A percentile compares a stretch with the other conserved stretches of the same genome.
phyloP scores from a whole-genome alignment of 495 filamentous ascomycete genomes.

The Articulospora tetracladia region DNA sequence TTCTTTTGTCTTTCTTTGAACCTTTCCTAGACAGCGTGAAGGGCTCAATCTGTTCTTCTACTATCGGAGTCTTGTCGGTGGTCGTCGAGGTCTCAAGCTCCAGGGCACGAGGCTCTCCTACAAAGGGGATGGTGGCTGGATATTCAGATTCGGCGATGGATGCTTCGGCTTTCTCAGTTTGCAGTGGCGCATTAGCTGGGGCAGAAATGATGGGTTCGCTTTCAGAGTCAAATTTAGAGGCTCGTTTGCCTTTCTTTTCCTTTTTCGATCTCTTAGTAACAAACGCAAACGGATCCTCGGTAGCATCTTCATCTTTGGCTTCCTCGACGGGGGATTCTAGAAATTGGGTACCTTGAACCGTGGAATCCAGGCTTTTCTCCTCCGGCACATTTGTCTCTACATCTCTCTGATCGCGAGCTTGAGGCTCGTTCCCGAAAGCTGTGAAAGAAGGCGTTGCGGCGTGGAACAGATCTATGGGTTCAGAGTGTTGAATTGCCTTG shows the following conservation, averaged over 20 bases:
- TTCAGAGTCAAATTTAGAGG: constrained; percentile 10
- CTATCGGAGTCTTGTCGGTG: not conserved
- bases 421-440: not conserved
- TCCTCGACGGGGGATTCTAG: constrained; percentile 1
- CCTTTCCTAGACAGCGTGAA: constrained; percentile 20
- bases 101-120: not conserved
- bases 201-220: constrained; percentile 20
- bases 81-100: not conserved
- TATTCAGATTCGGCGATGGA: constrained; percentile 4
- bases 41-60: constrained; percentile 11
- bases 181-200: constrained; percentile 3
- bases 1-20: constrained; percentile 28
- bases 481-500: not conserved
- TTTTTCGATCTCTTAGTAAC: constrained; percentile 26
- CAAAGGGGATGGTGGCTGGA: constrained; percentile 13
- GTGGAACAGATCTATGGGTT: not conserved
- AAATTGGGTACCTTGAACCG: not conserved
- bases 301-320: constrained; percentile 2
- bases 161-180: constrained; percentile 1
- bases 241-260: constrained; percentile 21
- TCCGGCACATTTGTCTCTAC: not conserved
- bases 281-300: constrained; percentile 18
- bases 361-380: not conserved
- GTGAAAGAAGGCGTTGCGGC: not conserved
- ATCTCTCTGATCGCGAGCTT: not conserved